These are phyloP conservation scores for Mycoemilia scoparia DNA, from an alignment of 192 early-diverging fungal species.

Conservation along the genomic window DNA sequence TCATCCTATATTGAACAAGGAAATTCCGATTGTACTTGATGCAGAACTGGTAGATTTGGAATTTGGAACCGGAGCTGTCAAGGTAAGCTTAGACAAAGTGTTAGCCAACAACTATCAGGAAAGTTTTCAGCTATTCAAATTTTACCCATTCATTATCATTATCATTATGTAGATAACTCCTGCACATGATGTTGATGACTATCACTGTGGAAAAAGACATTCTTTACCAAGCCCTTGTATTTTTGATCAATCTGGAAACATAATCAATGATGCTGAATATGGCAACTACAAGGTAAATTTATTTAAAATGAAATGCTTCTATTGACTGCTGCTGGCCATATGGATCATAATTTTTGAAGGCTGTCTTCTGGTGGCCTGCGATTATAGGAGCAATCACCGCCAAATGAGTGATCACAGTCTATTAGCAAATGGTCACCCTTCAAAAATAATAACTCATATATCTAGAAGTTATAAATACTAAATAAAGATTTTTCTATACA, in stretches of 20 bases:
- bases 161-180: slow-evolving; percentile 59
- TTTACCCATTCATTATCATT: no score
- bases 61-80: slow-evolving; percentile 93
- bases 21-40: slow-evolving; percentile 72
- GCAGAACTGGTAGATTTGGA: slow-evolving; percentile 67
- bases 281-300: slow-evolving; percentile 1
- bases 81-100: slow-evolving; percentile 30
- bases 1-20: slow-evolving; percentile 62
- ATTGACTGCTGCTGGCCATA: no score
- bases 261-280: slow-evolving; percentile 13
- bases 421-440: no score
- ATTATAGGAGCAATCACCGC: no score
- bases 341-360: no score
- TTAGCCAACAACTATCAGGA: background rate
- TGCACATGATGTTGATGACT: slow-evolving; percentile 87
- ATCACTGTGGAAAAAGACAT: slow-evolving; percentile 68
- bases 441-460: no score
- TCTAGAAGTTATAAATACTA: no score
- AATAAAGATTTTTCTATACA: no score
- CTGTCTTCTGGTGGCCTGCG: no score
- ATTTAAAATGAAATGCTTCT: no score
- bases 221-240: slow-evolving; percentile 65
- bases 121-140: no score
- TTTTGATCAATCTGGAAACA: slow-evolving; percentile 63
- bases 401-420: no score